Evolutionary conservation across 257 asterid species (phyloP), one percentile per base, ranked within the genome.

Genomic region (Solanum gracilifrons): DNA sequence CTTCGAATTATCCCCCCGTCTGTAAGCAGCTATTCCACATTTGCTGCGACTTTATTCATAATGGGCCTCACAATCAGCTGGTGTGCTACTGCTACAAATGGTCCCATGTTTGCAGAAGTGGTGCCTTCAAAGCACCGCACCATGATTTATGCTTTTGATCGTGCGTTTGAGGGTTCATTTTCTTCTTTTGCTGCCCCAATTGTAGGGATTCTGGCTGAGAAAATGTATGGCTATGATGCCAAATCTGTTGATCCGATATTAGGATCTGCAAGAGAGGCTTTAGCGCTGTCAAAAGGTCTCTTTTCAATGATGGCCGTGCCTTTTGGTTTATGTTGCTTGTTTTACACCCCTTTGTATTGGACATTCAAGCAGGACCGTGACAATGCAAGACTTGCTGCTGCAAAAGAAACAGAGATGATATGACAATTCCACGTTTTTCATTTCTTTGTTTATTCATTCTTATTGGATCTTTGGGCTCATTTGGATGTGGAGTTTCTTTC

Each of bases 71-170:
- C 93, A 32, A 95, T 95, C 62, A 95, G 99, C 92, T 97, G 99
- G 99, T 90, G 94, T 79, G 98, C 95, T n/a, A 95, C 98, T 3
- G 99, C 99, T 37, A 88, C 98, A 5, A 97, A 95, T 69, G 99
- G 95, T 46, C 99, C 99, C 1, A 95, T 97, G 98, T 97, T 97
- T 48, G 99, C 99, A 5, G 99, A 97, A 93, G 98, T 97, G 31
- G 99, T 95, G 91, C 99, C 99, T 16, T 82, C 98, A 85, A 95
- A 89, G 82, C 96, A 97, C 82, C 98, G 98, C 13, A 97, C 99
- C 58, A 97, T 97, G 99, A 94, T 97, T 12, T 97, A 95, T 48
- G 99, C 99, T 15, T 95, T 95, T 76, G 99, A 97, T 80, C 98
- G 98, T 3, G 99, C 99, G 0, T 95, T 95, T 37, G 99, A 97